A percentile compares a stretch with the other conserved stretches of the same genome.
These are phyloP conservation scores for Cicer judaicum DNA, from an alignment of 306 rosid genomes.

Conservation along the genomic window DNA sequence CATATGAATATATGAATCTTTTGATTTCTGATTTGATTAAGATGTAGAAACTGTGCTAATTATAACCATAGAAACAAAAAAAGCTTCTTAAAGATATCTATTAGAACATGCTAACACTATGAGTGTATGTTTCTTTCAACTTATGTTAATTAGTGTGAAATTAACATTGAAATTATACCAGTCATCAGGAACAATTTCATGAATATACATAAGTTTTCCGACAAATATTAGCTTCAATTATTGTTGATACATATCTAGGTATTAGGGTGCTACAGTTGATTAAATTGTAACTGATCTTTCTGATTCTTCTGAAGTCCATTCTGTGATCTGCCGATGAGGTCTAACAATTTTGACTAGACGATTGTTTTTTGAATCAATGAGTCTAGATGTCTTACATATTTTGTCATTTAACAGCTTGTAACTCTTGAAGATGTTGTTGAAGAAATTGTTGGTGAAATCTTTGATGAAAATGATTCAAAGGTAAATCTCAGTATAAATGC, in stretches of 20 bases:
- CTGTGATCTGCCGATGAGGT: conserved; percentile 27
- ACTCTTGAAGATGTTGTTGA: conserved; percentile 97
- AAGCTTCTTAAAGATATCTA: conserved; percentile 12
- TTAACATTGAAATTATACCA: not conserved
- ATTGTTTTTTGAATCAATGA: conserved; percentile 22
- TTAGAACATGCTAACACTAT: conserved; percentile 25
- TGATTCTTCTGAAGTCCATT: conserved; percentile 14
- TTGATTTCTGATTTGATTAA: conserved; percentile 20
- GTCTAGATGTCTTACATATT: not conserved
- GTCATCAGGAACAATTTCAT: conserved; percentile 7
- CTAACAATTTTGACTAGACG: conserved; percentile 10
- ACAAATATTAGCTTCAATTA: conserved; percentile 6
- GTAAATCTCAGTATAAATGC: conserved; percentile 51
- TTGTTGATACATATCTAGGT: conserved; percentile 15
- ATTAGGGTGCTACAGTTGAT: not conserved
- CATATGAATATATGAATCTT: conserved; percentile 8
- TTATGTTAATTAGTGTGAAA: conserved; percentile 11
- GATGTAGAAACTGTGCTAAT: conserved; percentile 27
- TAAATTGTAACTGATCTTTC: not conserved
- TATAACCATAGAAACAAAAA: conserved; percentile 23
- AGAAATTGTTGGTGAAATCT: conserved; percentile 99
- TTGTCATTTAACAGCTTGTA: conserved; percentile 64
- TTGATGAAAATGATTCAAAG: conserved; percentile 97
- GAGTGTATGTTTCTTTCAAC: conserved; percentile 28
- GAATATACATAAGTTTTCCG: conserved; percentile 15